phyloP scores from a whole-genome alignment of 2,329 filamentous ascomycete genomes.

The Sarocladium strictum region DNA sequence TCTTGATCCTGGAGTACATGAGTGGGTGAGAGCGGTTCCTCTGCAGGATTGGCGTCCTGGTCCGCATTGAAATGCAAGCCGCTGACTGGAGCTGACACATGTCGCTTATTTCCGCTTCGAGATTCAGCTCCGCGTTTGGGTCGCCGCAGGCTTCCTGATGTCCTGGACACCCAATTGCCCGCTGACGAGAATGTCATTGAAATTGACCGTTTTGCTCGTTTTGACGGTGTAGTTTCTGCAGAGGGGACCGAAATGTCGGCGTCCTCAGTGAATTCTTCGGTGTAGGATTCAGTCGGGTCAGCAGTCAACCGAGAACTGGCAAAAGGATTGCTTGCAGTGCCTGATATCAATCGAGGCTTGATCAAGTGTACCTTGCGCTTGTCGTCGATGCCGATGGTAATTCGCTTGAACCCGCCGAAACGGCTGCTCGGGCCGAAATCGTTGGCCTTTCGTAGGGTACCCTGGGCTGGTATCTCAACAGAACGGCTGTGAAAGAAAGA shows the following conservation, averaged over 20 bases:
- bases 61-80: slow-evolving; percentile 23
- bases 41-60: slow-evolving; percentile 19
- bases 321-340: slow-evolving; percentile 16
- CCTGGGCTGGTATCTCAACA: not conserved
- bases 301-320: slow-evolving; percentile 16
- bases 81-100: slow-evolving; percentile 47
- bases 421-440: not conserved
- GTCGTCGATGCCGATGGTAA: not conserved
- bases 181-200: slow-evolving; percentile 56
- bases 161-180: slow-evolving; percentile 49
- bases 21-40: slow-evolving; percentile 11
- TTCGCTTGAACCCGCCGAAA: not conserved
- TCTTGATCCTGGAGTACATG: not conserved
- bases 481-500: slow-evolving; percentile 7
- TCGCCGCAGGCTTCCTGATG: slow-evolving; percentile 48
- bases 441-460: not conserved
- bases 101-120: slow-evolving; percentile 38
- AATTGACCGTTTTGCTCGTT: slow-evolving; percentile 44
- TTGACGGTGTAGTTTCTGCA: slow-evolving; percentile 35
- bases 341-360: slow-evolving; percentile 30
- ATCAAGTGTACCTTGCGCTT: slow-evolving; percentile 26
- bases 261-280: slow-evolving; percentile 11
- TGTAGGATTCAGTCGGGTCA: slow-evolving; percentile 18
- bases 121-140: slow-evolving; percentile 42
- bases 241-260: slow-evolving; percentile 16